phyloP scores from a whole-genome alignment of 306 rosid genomes.

The Vachellia pachyceras region DNA sequence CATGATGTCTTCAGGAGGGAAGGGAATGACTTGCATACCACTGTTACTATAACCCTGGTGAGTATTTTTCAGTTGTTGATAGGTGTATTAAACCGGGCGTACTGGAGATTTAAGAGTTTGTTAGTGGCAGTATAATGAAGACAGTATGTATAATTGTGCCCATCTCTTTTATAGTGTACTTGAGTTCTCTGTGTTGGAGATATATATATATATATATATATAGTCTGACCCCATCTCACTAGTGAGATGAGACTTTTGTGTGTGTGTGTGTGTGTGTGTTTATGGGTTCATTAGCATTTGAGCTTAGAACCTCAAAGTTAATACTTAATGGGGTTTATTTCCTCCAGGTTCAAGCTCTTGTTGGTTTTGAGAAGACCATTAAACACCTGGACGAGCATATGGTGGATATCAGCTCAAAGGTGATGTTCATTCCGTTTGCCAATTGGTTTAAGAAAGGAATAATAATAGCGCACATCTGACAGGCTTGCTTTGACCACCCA shows the following conservation, averaged over 20 bases:
- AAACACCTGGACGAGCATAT: constrained; percentile 88
- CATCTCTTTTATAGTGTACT: constrained; percentile 5
- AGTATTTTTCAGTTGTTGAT: constrained; percentile 5
- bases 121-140: not conserved
- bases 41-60: constrained; percentile 90
- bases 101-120: no score
- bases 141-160: constrained; percentile 23
- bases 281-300: not conserved
- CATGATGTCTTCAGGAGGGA: constrained; percentile 85
- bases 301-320: not conserved
- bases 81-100: not conserved
- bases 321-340: constrained; percentile 23
- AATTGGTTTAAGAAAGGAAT: not conserved
- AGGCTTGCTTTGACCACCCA: constrained; percentile 36
- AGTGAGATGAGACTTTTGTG: no score
- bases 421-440: constrained; percentile 36
- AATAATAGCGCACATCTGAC: constrained; percentile 25
- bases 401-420: constrained; percentile 86
- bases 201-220: no score
- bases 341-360: constrained; percentile 90
- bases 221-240: no score
- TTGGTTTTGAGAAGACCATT: constrained; percentile 86
- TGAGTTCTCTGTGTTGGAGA: not conserved
- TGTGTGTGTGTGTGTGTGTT: no score
- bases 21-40: constrained; percentile 81